These are phyloP conservation scores for Salvia rosmarinus DNA, from an alignment of 257 asterid species.

Conservation along the genomic window DNA sequence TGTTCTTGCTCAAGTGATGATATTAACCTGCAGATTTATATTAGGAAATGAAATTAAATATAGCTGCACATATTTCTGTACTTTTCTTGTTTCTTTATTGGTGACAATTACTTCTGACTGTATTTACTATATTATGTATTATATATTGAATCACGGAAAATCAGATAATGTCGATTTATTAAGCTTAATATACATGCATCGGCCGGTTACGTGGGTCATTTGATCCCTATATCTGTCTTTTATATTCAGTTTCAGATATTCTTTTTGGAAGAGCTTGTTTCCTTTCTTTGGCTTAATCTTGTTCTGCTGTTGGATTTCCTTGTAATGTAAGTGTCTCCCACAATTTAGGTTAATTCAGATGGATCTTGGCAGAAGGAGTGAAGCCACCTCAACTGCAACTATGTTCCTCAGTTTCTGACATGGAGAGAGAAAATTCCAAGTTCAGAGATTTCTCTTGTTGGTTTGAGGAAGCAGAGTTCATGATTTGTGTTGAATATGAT, in stretches of 20 bases:
- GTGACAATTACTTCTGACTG: no score
- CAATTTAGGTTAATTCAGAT: slow-evolving; percentile 5
- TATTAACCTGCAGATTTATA: background rate
- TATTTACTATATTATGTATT: no score
- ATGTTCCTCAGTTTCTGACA: background rate
- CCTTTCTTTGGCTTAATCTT: background rate
- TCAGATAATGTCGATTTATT: background rate
- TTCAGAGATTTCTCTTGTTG: background rate
- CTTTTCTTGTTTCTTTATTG: background rate
- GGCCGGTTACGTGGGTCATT: background rate
- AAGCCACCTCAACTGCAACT: background rate
- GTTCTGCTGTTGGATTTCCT: background rate
- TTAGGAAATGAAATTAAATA: background rate
- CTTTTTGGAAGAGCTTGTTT: background rate
- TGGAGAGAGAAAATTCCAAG: background rate
- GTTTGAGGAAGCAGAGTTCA: background rate
- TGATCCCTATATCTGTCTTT: background rate
- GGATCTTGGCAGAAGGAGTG: background rate
- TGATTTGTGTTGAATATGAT: background rate
- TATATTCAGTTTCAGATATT: background rate
- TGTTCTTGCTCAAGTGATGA: slow-evolving; percentile 28
- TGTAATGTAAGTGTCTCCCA: background rate
- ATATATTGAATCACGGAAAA: background rate
- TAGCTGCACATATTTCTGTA: background rate
- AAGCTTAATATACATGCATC: background rate